These are phyloP conservation scores for Acorus gramineus DNA, from an alignment of 106 monocot genomes.

Conservation along the genomic window DNA sequence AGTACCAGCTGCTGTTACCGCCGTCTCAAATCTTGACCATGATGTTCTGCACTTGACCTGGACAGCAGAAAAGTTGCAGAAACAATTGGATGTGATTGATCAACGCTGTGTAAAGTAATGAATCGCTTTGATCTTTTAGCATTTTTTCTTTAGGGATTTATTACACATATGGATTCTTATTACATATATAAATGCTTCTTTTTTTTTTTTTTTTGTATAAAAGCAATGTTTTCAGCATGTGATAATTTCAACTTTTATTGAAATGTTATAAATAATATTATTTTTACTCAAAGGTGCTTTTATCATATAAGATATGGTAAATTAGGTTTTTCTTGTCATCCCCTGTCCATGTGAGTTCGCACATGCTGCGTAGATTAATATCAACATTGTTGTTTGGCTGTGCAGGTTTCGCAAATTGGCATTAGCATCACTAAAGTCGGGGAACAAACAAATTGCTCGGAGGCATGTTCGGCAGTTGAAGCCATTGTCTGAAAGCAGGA, in stretches of 20 bases:
- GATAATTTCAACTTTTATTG: no score
- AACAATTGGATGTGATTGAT: constrained; percentile 65
- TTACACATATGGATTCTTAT: not conserved
- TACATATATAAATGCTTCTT: not conserved
- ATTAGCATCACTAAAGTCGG: constrained; percentile 45
- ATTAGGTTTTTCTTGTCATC: no score
- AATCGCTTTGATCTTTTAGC: not conserved
- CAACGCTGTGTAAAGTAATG: constrained; percentile 43
- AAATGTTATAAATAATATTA: no score
- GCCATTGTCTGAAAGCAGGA: constrained; percentile 49
- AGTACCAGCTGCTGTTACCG: constrained; percentile 22
- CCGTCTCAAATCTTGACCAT: constrained; percentile 54
- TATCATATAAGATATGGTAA: no score
- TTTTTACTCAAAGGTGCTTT: no score
- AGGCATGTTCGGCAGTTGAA: constrained; percentile 55
- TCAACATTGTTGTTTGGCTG: no score
- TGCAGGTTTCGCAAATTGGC: constrained; percentile 73
- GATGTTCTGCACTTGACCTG: constrained; percentile 69
- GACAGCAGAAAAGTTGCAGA: constrained; percentile 67
- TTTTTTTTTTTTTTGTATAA: not conserved
- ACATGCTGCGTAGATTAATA: no score
- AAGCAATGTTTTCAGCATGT: not conserved
- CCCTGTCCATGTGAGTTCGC: no score
- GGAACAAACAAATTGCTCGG: constrained; percentile 61
- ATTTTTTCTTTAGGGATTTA: not conserved